Percentiles rank a stretch among this genome's conserved stretches.
phyloP scores from a whole-genome alignment of 2,329 filamentous ascomycete genomes.

The Neopestalotiopsis clavispora region DNA sequence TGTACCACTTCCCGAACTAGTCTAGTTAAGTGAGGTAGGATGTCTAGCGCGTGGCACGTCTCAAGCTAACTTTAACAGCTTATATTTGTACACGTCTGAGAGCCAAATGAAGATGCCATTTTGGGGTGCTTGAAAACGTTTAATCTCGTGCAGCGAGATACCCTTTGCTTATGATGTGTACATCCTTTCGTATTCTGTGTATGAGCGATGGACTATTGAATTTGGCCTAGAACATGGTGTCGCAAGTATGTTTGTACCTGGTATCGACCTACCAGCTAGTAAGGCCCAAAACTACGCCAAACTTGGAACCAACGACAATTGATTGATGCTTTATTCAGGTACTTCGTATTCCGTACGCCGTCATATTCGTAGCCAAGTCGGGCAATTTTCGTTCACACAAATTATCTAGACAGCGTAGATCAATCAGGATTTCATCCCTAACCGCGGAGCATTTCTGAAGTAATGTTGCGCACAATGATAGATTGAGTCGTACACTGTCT shows the following conservation, averaged over 20 bases:
- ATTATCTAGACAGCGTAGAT: too few relatives aligned
- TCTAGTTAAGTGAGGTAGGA: background rate
- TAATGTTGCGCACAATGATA: background rate
- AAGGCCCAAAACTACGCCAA: background rate
- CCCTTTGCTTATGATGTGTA: too few relatives aligned
- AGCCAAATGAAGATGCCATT: background rate
- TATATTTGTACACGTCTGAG: background rate
- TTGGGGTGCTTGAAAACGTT: too few relatives aligned
- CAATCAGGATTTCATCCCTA: too few relatives aligned
- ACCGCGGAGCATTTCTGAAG: background rate
- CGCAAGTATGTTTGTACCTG: background rate
- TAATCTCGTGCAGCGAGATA: too few relatives aligned
- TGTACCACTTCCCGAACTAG: conserved; percentile 7
- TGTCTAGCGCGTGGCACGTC: conserved; percentile 10
- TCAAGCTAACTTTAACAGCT: background rate
- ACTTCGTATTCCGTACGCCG: too few relatives aligned
- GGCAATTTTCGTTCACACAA: background rate
- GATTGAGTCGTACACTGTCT: background rate
- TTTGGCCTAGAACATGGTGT: background rate
- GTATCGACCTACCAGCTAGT: background rate
- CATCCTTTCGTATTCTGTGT: too few relatives aligned
- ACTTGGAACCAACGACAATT: background rate
- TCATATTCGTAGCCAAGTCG: too few relatives aligned
- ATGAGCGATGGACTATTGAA: too few relatives aligned
- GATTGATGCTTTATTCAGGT: background rate